Percentiles rank a stretch among this genome's conserved stretches.
Conservation (phyloP, 2,329 filamentous ascomycete genomes). For the Nemania diffusa region DNA sequence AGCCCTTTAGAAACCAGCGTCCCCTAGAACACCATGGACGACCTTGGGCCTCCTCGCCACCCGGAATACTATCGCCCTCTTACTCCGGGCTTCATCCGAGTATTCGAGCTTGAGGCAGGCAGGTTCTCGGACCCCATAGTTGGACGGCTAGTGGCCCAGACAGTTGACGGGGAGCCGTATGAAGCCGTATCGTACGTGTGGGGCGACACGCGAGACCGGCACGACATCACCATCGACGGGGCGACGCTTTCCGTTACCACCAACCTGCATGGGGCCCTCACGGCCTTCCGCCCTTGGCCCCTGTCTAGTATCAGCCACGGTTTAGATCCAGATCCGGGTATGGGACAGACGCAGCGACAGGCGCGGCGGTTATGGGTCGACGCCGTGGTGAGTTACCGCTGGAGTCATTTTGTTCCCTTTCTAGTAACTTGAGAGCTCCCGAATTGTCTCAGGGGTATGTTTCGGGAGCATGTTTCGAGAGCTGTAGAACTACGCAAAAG, state of each 20-base stretch:
- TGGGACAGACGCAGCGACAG: neutral
- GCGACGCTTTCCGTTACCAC: conserved; percentile 14
- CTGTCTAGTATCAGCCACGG: neutral
- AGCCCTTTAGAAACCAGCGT: neutral
- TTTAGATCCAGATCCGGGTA: neutral
- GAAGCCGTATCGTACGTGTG: conserved; percentile 25
- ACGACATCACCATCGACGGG: conserved; percentile 18
- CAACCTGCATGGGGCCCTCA: conserved; percentile 15
- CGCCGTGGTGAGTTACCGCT: too few species aligned
- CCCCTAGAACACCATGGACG: conserved; percentile 5
- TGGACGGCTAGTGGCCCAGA: conserved; percentile 19
- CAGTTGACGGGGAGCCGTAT: conserved; percentile 22
- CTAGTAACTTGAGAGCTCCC: too few species aligned
- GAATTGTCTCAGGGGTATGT: too few species aligned
- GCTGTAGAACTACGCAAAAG: too few species aligned
- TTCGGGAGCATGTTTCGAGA: too few species aligned
- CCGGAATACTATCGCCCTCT: conserved; percentile 19
- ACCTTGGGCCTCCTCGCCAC: neutral
- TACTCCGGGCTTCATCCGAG: conserved; percentile 10
- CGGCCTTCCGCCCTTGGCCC: conserved; percentile 19
- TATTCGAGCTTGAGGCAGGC: conserved; percentile 21
- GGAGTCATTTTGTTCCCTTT: too few species aligned
- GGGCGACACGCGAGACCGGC: conserved; percentile 20
- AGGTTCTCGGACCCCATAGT: conserved; percentile 22
- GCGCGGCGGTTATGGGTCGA: conserved; percentile 20